A percentile compares a stretch with the other conserved stretches of the same genome.
These are phyloP conservation scores for Paecilomyces sp. DNA, from an alignment of 2,329 filamentous ascomycete species.

Conservation along the genomic window DNA sequence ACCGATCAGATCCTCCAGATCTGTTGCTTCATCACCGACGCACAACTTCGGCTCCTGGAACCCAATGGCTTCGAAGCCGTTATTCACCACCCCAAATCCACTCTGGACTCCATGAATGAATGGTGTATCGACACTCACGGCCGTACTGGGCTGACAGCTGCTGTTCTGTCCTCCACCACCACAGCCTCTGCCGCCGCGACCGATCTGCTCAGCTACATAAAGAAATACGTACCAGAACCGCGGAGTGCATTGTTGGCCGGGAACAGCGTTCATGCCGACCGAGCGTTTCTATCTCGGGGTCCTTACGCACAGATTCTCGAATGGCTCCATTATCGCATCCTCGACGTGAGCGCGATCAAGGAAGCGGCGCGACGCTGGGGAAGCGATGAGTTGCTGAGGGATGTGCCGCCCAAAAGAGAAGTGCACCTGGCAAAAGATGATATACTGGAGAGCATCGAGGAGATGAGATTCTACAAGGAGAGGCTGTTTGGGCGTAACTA, in stretches of 20 bases:
- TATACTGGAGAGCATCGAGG: slow-evolving; percentile 89
- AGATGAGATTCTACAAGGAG: slow-evolving; percentile 76
- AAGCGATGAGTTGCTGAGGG: slow-evolving; percentile 49
- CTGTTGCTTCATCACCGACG: slow-evolving; percentile 83
- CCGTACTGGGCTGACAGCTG: slow-evolving; percentile 70
- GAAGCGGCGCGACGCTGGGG: slow-evolving; percentile 83
- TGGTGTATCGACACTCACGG: slow-evolving; percentile 84
- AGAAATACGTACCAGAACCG: slow-evolving; percentile 59
- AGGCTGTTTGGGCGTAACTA: slow-evolving; percentile 50
- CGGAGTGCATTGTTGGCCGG: slow-evolving; percentile 72
- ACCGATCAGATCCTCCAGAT: slow-evolving; percentile 84
- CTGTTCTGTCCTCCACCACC: slow-evolving; percentile 65
- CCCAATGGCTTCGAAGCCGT: slow-evolving; percentile 70
- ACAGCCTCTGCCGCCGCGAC: slow-evolving; percentile 66
- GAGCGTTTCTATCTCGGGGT: slow-evolving; percentile 65
- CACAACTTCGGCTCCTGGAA: slow-evolving; percentile 69
- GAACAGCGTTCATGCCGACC: slow-evolving; percentile 88
- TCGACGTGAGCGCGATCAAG: slow-evolving; percentile 89
- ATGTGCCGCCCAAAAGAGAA: slow-evolving; percentile 64
- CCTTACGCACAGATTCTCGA: slow-evolving; percentile 69
- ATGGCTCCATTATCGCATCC: slow-evolving; percentile 79
- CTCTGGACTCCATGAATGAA: slow-evolving; percentile 72
- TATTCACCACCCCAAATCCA: slow-evolving; percentile 63
- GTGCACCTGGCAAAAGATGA: slow-evolving; percentile 80
- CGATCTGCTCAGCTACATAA: slow-evolving; percentile 70